phyloP scores from a whole-genome alignment of 129 eudicot genomes.

The carrot (Daucus carota) region DH1_v3.0 NC_030384.2:50008501-50009000 shows the following conservation, averaged over 20 bases:
- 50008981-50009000: slow-evolving; percentile 55
- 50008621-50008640: not conserved
- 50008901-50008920: slow-evolving; percentile 87
- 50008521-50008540: too few species aligned
- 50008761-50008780: not conserved
- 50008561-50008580: too few species aligned
- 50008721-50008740: not conserved
- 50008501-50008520: too few species aligned
- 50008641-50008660: not conserved
- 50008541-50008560: too few species aligned
- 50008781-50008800: not conserved
- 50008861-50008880: slow-evolving; percentile 35
- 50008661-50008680: not conserved
- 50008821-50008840: not conserved
- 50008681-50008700: not conserved
- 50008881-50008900: slow-evolving; percentile 34
- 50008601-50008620: too few species aligned
- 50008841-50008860: slow-evolving; percentile 33
- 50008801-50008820: not conserved
- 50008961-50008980: slow-evolving; percentile 50
- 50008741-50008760: not conserved
- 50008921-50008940: slow-evolving; percentile 80
- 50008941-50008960: slow-evolving; percentile 60
- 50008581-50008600: too few species aligned
- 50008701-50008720: not conserved